These are phyloP conservation scores for Penicillium olsonii DNA, from an alignment of 2,329 filamentous ascomycete species.

Conservation along the genomic window DNA sequence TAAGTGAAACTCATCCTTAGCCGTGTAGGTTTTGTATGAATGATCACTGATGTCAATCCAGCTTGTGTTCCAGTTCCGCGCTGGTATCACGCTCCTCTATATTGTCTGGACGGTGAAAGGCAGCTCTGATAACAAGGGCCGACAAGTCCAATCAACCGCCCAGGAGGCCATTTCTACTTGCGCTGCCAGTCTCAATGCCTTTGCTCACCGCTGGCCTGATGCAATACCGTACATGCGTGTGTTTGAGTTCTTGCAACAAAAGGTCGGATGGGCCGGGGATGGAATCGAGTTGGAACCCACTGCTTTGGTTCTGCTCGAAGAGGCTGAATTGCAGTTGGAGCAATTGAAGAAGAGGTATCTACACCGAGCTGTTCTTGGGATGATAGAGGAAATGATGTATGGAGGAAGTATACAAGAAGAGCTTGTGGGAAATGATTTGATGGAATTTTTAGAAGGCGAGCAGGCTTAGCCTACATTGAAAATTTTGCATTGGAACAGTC, in stretches of 20 bases:
- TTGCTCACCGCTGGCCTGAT: conserved; percentile 27
- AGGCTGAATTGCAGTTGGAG: conserved; percentile 19
- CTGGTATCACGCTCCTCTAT: conserved; percentile 30
- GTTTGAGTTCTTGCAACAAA: conserved; percentile 23
- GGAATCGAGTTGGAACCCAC: not conserved
- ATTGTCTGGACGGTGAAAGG: conserved; percentile 23
- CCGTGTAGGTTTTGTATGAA: no score
- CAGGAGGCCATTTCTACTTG: conserved; percentile 25
- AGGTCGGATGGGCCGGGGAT: conserved; percentile 3
- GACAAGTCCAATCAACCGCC: conserved; percentile 10
- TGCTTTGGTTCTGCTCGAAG: conserved; percentile 6
- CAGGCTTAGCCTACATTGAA: not conserved
- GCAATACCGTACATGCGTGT: conserved; percentile 24
- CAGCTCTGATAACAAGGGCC: conserved; percentile 5
- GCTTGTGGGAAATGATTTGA: conserved; percentile 3
- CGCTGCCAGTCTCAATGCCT: conserved; percentile 21
- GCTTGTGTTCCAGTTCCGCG: conserved; percentile 32
- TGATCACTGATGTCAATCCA: conserved; percentile 3
- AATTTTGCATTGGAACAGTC: not conserved
- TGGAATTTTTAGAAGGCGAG: not conserved
- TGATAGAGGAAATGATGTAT: conserved; percentile 32
- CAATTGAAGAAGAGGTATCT: conserved; percentile 26
- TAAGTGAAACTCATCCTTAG: conserved; percentile 11
- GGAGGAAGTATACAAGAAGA: conserved; percentile 11
- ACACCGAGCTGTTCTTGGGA: conserved; percentile 25